Conservation (phyloP, 306 rosid species). For the Hippophae tibetana region DNA sequence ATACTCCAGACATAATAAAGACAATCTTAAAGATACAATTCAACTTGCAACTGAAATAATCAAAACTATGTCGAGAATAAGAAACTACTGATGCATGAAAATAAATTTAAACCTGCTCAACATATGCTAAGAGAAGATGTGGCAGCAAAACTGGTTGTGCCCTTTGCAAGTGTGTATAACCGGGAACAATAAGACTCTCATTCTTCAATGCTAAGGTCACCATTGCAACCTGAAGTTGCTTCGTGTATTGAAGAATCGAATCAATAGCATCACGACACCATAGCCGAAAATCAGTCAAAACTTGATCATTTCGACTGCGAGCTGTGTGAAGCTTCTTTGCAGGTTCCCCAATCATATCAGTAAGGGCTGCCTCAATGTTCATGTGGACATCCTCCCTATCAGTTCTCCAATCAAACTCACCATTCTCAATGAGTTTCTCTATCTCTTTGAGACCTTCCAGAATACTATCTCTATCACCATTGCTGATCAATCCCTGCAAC, state of each 20-base stretch:
- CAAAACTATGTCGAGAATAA: neutral
- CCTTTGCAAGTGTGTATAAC: constrained; percentile 85
- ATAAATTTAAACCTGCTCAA: constrained; percentile 68
- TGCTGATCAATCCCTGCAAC: constrained; percentile 59
- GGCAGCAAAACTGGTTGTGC: constrained; percentile 86
- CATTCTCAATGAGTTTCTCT: constrained; percentile 55
- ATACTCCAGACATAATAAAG: too few species aligned
- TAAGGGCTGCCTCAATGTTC: constrained; percentile 95
- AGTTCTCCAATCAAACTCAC: constrained; percentile 82
- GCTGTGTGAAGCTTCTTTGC: constrained; percentile 94
- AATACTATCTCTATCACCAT: constrained; percentile 56
- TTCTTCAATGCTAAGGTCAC: constrained; percentile 51
- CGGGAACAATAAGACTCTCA: constrained; percentile 82
- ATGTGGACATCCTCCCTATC: constrained; percentile 94
- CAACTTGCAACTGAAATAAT: neutral
- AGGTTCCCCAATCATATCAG: constrained; percentile 87
- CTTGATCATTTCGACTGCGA: constrained; percentile 89
- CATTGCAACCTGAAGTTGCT: constrained; percentile 56
- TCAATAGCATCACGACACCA: constrained; percentile 95
- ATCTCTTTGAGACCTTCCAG: constrained; percentile 59
- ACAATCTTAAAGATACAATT: too few species aligned
- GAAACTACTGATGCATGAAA: neutral
- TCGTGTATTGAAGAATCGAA: constrained; percentile 34
- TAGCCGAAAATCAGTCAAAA: constrained; percentile 58
- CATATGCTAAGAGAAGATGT: constrained; percentile 79